These are phyloP conservation scores for Zostera marina DNA, from an alignment of 116 monocot species.

Conservation along the genomic window DNA sequence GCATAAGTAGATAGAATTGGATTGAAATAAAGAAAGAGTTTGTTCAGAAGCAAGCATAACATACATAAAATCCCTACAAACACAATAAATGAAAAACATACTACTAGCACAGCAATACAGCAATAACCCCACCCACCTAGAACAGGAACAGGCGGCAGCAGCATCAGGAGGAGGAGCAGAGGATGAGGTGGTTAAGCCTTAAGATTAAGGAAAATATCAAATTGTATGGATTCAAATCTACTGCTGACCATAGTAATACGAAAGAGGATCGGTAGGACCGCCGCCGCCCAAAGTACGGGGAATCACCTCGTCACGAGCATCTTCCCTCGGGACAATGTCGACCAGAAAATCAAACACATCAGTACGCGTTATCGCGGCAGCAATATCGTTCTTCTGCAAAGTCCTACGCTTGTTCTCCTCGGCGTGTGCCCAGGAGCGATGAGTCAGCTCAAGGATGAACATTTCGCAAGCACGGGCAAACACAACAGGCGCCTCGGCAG, in stretches of 20 bases:
- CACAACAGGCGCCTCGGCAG: slow-evolving; percentile 36
- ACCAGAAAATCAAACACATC: slow-evolving; percentile 37
- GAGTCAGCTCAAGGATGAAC: slow-evolving; percentile 40
- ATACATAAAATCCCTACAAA: no score
- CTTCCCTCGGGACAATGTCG: slow-evolving; percentile 29
- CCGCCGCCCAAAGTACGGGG: slow-evolving; percentile 2
- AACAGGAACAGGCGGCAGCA: no score
- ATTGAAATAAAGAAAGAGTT: no score
- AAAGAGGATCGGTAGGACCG: slow-evolving; percentile 7
- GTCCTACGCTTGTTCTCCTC: slow-evolving; percentile 41
- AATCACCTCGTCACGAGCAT: slow-evolving; percentile 17
- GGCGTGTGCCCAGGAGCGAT: slow-evolving; percentile 29
- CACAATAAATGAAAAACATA: neutral
- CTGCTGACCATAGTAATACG: slow-evolving; percentile 26
- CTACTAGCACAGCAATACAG: neutral
- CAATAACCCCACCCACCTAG: no score
- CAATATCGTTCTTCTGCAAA: slow-evolving; percentile 39
- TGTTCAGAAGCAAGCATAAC: no score
- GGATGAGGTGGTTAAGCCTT: no score
- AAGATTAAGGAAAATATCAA: no score
- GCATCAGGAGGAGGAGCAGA: no score
- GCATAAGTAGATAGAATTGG: no score
- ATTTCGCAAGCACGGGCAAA: slow-evolving; percentile 41
- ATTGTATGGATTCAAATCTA: neutral
- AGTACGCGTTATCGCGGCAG: slow-evolving; percentile 28